Evolutionary conservation across 1,284 basidiomycete genomes (phyloP), one percentile per base, ranked within the genome.

Genomic region (Lentinula novae-zelandiae): DNA sequence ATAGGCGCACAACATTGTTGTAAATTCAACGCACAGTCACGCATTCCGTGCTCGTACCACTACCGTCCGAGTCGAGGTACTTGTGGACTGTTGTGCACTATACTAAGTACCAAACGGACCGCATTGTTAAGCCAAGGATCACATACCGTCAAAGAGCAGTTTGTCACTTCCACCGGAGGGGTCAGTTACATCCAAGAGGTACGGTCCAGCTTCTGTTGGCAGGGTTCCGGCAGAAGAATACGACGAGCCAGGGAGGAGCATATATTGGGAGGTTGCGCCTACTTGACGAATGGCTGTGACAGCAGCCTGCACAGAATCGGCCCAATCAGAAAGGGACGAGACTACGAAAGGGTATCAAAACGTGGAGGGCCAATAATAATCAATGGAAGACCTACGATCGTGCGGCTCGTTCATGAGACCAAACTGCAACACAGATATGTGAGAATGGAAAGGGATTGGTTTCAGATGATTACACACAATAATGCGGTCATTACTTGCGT

Each of bases 61-160:
- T 80, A 69, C 83, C 82, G 69, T 85, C 83, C 58, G 73, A 74
- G 69, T 86, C 84, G 63, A 84, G 79, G 71, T 86, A 86, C 71
- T 84, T 81, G 76, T 85, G 83, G 3, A 84, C 82, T 76, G 70
- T 54, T 3, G 8, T 5, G 1, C 15, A 17, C n/a, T 9, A 46
- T 68, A 69, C 52, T 65, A 66, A 64, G 66, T 15, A 31, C 60
- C 38, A 17, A 31, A n/a, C 38, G 22, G 31, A 10, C 38, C 13
- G 12, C 17, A 61, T 39, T 51, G 31, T 39, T 40, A 55, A 53
- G 44, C 39, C 13, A 17, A 51, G 22, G 13, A 58, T 48, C 31
- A 42, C 50, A 36, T 40, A 78, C 78, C 79, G 65, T 87, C 85
- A 62, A 87, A 82, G 66, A 87, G 71, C 38, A 87, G 75, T 69